phyloP scores from a whole-genome alignment of 2,329 filamentous ascomycete species.

The Exophiala mesophila region DNA sequence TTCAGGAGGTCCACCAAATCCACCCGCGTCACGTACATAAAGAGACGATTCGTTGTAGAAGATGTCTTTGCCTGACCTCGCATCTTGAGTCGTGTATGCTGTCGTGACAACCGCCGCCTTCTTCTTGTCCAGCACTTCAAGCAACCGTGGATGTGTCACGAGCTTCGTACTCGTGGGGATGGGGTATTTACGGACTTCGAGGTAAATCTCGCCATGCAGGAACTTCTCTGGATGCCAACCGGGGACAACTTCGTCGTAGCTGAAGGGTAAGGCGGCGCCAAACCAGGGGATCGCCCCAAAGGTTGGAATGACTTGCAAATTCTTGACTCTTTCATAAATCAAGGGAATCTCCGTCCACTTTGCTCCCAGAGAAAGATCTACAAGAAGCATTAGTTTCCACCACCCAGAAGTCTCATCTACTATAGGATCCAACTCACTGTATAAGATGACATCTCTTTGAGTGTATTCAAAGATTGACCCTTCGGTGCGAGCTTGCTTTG shows the following conservation, averaged over 20 bases:
- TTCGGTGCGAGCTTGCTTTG: constrained; percentile 63
- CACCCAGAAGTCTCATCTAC: constrained; percentile 82
- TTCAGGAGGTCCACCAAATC: constrained; percentile 79
- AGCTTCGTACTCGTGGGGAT: constrained; percentile 59
- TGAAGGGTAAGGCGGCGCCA: constrained; percentile 73
- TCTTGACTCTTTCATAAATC: constrained; percentile 81
- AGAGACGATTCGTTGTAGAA: constrained; percentile 94
- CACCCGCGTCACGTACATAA: constrained; percentile 84
- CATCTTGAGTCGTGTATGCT: constrained; percentile 74
- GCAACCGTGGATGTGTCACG: constrained; percentile 43
- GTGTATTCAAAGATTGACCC: constrained; percentile 76
- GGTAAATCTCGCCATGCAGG: constrained; percentile 95
- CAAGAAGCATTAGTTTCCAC: constrained; percentile 65
- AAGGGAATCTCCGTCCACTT: constrained; percentile 76
- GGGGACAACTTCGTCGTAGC: constrained; percentile 74
- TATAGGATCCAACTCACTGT: constrained; percentile 87
- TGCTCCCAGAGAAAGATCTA: constrained; percentile 76
- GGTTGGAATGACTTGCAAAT: constrained; percentile 79
- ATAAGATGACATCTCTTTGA: constrained; percentile 84
- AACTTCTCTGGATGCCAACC: constrained; percentile 99
- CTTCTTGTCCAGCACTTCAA: constrained; percentile 95
- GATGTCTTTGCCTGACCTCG: constrained; percentile 74
- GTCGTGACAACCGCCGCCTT: constrained; percentile 76
- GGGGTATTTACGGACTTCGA: constrained; percentile 85
- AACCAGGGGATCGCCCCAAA: constrained; percentile 93